A percentile compares a stretch with the other conserved stretches of the same genome.
Evolutionary conservation across 345 rosid genomes (phyloP).

Genomic region (Psidium guajava): DNA sequence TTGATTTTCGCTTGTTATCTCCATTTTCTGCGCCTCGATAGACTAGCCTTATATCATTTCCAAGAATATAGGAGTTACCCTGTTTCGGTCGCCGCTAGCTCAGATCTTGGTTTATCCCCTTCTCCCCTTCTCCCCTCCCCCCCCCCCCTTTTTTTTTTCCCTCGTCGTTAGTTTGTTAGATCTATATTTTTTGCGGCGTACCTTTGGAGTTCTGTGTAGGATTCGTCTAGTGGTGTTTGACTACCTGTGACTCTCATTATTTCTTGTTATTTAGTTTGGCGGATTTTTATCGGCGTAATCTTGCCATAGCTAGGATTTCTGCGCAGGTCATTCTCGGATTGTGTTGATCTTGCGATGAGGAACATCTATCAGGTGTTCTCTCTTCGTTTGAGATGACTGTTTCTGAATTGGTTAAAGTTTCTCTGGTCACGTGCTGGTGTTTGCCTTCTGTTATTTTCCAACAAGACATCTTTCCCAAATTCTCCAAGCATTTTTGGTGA

Average conservation of each 20-base stretch:
- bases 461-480: neutral
- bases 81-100: neutral
- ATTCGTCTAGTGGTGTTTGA: neutral
- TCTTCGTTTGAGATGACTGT: neutral
- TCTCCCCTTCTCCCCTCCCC: too few species aligned
- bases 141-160: too few species aligned
- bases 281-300: neutral
- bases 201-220: neutral
- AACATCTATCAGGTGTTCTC: neutral
- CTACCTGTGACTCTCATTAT: neutral
- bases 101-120: neutral
- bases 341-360: neutral
- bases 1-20: too few species aligned
- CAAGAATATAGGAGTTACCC: neutral
- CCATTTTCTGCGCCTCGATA: neutral
- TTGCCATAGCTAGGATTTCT: neutral
- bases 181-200: neutral
- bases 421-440: neutral
- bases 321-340: neutral
- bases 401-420: neutral
- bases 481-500: neutral
- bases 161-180: neutral
- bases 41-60: neutral
- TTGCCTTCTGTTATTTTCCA: neutral
- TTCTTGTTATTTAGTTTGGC: neutral